phyloP scores from a whole-genome alignment of 2,329 filamentous ascomycete species.

The Hortaea werneckii region DNA sequence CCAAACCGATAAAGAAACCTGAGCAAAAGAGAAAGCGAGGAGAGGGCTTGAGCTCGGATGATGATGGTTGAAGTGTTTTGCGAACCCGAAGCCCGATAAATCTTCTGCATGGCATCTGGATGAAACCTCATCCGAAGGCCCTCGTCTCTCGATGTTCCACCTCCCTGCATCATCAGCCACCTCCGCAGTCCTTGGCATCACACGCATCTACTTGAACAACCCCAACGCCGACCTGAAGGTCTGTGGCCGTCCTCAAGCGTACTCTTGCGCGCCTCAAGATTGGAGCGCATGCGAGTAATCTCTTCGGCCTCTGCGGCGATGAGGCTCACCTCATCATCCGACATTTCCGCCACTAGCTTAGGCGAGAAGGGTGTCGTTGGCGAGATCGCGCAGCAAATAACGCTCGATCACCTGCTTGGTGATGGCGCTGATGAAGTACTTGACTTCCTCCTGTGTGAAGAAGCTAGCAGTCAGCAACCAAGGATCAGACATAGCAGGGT shows the following conservation, averaged over 20 bases:
- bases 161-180: too few relatives aligned
- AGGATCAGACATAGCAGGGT: not conserved
- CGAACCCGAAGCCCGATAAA: not conserved
- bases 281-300: slow-evolving; percentile 16
- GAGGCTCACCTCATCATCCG: slow-evolving; percentile 24
- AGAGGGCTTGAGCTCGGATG: slow-evolving; percentile 1
- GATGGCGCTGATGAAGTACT: slow-evolving; percentile 27
- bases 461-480: not conserved
- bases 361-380: slow-evolving; percentile 25
- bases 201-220: not conserved
- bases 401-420: slow-evolving; percentile 31
- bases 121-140: too few relatives aligned
- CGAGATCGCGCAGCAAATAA: slow-evolving; percentile 24
- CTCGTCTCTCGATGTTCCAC: too few relatives aligned
- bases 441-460: slow-evolving; percentile 22
- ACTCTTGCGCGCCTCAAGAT: slow-evolving; percentile 20
- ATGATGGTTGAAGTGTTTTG: slow-evolving; percentile 2
- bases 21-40: slow-evolving; percentile 2
- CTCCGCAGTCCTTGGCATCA: too few relatives aligned
- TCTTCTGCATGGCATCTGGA: too few relatives aligned
- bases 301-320: slow-evolving; percentile 27
- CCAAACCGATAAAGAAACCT: not conserved
- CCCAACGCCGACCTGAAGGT: slow-evolving; percentile 18
- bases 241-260: slow-evolving; percentile 28
- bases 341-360: slow-evolving; percentile 19